Evolutionary conservation across 228 moss, liverwort and hornwort genomes (phyloP), one percentile per base, ranked within the genome.

Genomic region (Sphagnum magellanicum): DNA sequence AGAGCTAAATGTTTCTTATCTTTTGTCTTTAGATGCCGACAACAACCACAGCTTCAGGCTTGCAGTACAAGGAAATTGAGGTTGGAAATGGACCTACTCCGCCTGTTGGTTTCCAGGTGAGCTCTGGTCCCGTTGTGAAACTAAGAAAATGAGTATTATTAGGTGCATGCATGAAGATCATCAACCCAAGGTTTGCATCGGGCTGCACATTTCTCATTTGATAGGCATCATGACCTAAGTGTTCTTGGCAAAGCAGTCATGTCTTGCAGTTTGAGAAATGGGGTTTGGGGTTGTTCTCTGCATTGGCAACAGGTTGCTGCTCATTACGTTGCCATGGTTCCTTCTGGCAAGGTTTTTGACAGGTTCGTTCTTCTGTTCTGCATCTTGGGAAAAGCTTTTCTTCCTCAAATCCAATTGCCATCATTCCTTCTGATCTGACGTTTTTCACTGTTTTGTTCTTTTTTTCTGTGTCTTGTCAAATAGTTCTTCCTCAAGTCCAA

Each of bases 321-420:
- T 61, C 85, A 98, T 73, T 98, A 98, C 61, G 90, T 98, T 8
- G 98, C 98, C 48, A 98, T 98, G 98, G 73, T 98, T 71, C 98
- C 98, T 15, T 64, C 70, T 53, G 98, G 98, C 68, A 98, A 89
- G 78, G 65, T 98, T 66, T 98, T 98, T 74, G 98, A 98, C 82
- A 94, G 93, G 93, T 88, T 75, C 55, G 48, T 51, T 64, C 32
- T 32, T 32, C 32, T 32, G 32, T 32, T 32, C 32, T 32, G 32
- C 32, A 32, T 3, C 32, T 32, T 32, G 32, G 32, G 3, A 32
- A 32, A 32, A 32, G 32, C 3, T 32, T 32, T 32, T 32, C 32
- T 32, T 32, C 32, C 32, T 32, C 32, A 32, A 32, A 32, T 32
- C 32, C 32, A 32, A 32, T 32, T 32, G 32, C 32, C 32, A 32